Evolutionary conservation across 345 rosid species (phyloP).

Genomic region (Acer saccharum): DNA sequence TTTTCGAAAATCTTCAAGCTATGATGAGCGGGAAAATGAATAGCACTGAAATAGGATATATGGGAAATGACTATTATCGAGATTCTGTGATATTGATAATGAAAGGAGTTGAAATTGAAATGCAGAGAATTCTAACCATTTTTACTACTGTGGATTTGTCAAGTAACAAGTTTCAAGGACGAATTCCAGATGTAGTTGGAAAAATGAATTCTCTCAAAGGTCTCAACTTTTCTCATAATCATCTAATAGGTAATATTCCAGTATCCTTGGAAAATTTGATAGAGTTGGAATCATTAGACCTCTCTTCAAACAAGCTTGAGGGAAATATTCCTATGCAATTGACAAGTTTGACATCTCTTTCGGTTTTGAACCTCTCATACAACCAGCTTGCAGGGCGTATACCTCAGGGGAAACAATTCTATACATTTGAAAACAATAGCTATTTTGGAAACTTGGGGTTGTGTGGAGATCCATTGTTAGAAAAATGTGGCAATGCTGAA

Average conservation of each 20-base stretch:
- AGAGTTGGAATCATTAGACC: not conserved
- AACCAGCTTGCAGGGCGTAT: not conserved
- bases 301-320: not conserved
- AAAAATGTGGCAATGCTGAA: not conserved
- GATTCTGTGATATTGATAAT: not conserved
- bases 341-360: not conserved
- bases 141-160: constrained; percentile 18
- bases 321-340: not conserved
- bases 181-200: constrained; percentile 18
- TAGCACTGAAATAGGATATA: not conserved
- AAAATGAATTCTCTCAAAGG: not conserved
- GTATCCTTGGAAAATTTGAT: not conserved
- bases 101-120: constrained; percentile 2
- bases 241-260: not conserved
- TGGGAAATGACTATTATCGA: not conserved
- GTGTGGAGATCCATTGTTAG: not conserved
- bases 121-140: constrained; percentile 1
- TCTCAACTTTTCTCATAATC: not conserved
- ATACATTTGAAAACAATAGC: not conserved
- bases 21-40: not conserved
- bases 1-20: not conserved
- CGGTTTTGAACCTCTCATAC: not conserved
- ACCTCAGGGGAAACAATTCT: not conserved
- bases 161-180: constrained; percentile 17
- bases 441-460: not conserved